Evolutionary conservation across 2,329 filamentous ascomycete genomes (phyloP).

Genomic region (Fusarium citri): DNA sequence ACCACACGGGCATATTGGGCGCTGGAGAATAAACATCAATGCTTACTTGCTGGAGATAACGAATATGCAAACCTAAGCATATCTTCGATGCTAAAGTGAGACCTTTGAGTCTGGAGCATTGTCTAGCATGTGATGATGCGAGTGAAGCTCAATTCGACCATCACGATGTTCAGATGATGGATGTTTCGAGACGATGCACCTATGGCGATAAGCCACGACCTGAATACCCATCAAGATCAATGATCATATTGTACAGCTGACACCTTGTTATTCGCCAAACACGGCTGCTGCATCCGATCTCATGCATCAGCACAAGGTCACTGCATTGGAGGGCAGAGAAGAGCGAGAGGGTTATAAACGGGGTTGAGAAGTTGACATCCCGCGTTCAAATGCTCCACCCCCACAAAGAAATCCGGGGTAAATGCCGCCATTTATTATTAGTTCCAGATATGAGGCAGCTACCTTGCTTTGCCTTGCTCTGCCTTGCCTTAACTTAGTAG

Average conservation of each 20-base stretch:
- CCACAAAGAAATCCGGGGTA: slow-evolving; percentile 43
- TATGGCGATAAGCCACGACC: slow-evolving; percentile 15
- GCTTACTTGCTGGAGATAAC: not conserved
- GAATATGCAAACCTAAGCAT: not conserved
- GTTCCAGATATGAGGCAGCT: slow-evolving; percentile 32
- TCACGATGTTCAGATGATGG: not conserved
- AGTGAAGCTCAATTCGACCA: slow-evolving; percentile 15
- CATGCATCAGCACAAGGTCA: slow-evolving; percentile 27
- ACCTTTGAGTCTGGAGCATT: slow-evolving; percentile 14
- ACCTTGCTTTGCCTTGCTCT: not conserved
- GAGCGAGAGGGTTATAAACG: slow-evolving; percentile 30
- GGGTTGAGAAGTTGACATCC: slow-evolving; percentile 33
- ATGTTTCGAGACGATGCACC: slow-evolving; percentile 11
- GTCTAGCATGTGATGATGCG: not conserved
- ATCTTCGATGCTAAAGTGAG: not conserved
- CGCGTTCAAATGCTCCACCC: slow-evolving; percentile 43
- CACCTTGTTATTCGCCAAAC: slow-evolving; percentile 11
- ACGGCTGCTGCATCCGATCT: slow-evolving; percentile 29
- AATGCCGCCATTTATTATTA: slow-evolving; percentile 29
- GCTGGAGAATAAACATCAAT: not conserved
- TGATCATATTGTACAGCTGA: slow-evolving; percentile 5
- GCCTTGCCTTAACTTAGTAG: not conserved
- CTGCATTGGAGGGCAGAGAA: slow-evolving; percentile 27
- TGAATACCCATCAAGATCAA: slow-evolving; percentile 29
- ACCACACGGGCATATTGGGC: slow-evolving; percentile 2